A percentile compares a stretch with the other conserved stretches of the same genome.
Conservation (phyloP, 768 basidiomycete species). For the Hygrophorus pudorinus region DNA sequence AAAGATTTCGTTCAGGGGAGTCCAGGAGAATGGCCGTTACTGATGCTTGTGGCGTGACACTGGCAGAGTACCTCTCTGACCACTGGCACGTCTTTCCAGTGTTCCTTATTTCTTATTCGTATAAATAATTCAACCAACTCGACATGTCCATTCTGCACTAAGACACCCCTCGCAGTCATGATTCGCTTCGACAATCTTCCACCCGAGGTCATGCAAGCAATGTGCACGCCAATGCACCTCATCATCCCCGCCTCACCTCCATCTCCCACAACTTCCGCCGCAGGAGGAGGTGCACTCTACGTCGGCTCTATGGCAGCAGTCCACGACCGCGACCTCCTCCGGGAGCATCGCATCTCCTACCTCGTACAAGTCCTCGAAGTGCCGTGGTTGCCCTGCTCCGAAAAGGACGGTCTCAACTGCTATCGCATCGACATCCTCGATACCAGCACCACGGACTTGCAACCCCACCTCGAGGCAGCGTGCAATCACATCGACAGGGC, state of each 20-base stretch:
- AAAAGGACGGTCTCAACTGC: constrained; percentile 39
- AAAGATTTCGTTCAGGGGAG: too few relatives aligned
- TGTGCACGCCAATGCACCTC: constrained; percentile 81
- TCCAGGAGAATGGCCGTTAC: too few relatives aligned
- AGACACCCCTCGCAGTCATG: too few relatives aligned
- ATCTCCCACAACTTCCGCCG: constrained; percentile 12
- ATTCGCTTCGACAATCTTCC: constrained; percentile 71
- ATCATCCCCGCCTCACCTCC: constrained; percentile 37
- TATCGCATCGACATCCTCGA: constrained; percentile 65
- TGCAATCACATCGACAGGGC: constrained; percentile 58
- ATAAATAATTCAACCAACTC: too few relatives aligned
- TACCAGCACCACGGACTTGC: constrained; percentile 47
- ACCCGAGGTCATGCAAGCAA: constrained; percentile 70
- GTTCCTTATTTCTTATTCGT: too few relatives aligned
- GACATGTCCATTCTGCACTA: too few relatives aligned
- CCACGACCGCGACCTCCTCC: constrained; percentile 44
- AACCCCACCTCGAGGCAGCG: constrained; percentile 57
- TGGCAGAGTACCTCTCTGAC: too few relatives aligned
- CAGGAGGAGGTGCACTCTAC: constrained; percentile 46
- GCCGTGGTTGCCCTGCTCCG: constrained; percentile 45
- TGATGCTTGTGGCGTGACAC: too few relatives aligned
- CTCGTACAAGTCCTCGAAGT: constrained; percentile 61
- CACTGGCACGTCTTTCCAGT: too few relatives aligned
- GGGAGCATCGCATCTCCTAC: constrained; percentile 39
- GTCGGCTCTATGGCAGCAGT: constrained; percentile 58